Evolutionary conservation across 2,329 filamentous ascomycete species (phyloP), one percentile per base, ranked within the genome.

Genomic region (Lasiodiplodia theobromae): DNA sequence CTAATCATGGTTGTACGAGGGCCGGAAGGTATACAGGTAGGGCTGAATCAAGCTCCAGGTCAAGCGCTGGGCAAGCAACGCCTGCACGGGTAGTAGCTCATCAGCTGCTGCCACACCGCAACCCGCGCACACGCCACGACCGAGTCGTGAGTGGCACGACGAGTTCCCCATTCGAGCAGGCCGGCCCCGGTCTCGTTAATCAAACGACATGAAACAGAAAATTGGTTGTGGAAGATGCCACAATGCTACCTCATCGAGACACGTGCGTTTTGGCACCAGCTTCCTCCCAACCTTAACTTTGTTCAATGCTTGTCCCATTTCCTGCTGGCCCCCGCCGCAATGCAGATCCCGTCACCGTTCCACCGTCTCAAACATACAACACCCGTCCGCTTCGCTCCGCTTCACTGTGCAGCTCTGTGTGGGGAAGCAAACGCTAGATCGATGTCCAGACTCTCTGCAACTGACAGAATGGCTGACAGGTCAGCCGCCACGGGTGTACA

Each of bases 11-110:
- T 28, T 44, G 37, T 10, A 14, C 21, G 12, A 37, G 21, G 10
- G 38, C 18, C n/a, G 44, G 44, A 58, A 21, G 44, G 18, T 25
- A 51, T 2, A 58, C 31, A 34, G 7, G 58, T 64, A 64, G 21
- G 60, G 60, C 60, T 64, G 60, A 64, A 64, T 52, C 60, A 64
- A 64, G 47, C 60, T 64, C 44, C 44, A 52, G 31, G 6, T 21
- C 38, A 63, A 63, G 58, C 44, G 44, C 31, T 44, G 49, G 25
- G 40, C 40, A 63, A 51, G 58, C 40, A 57, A 38, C 54, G 54
- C 2, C n/a, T 34, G 31, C 31, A 34, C 31, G 31, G 31, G 7
- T 34, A 34, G 12, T 21, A 40, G 54, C 34, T 57, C 31, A 52
- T n/a, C 44, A 47, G 44, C 44, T 47, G 44, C 44, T 47, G 44